Evolutionary conservation across 306 rosid species (phyloP).

Genomic region (peach (Prunus persica)): DNA sequence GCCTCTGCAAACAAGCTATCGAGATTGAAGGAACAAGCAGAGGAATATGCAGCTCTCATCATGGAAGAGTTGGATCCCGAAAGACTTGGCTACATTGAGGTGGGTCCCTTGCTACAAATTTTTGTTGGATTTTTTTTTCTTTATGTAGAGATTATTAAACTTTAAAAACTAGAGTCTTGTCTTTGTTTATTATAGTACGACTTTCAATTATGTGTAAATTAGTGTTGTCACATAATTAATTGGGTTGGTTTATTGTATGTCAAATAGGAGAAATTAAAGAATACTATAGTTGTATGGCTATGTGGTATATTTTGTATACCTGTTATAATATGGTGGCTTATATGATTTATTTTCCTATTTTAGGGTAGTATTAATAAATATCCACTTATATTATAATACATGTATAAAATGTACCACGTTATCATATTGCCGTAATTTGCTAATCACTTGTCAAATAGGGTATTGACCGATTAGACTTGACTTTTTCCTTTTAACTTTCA

Average conservation of each 20-base stretch:
- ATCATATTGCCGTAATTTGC: fast-evolving
- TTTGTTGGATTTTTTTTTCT: not conserved
- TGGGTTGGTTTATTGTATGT: not conserved
- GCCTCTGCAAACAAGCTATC: slow-evolving; percentile 94
- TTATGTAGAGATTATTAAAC: not conserved
- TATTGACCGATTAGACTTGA: slow-evolving; percentile 21
- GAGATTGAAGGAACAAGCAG: slow-evolving; percentile 98
- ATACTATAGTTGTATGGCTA: no score
- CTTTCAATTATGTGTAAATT: not conserved
- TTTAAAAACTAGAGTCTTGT: not conserved
- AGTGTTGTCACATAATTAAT: slow-evolving; percentile 1
- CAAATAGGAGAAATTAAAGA: no score
- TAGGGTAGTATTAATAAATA: no score
- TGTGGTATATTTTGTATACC: no score
- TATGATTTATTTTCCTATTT: fast-evolving
- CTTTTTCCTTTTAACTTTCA: not conserved
- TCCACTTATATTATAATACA: no score
- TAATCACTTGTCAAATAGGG: not conserved
- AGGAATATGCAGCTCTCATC: slow-evolving; percentile 95
- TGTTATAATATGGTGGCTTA: no score
- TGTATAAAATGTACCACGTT: no score
- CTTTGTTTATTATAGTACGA: not conserved
- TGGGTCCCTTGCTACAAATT: slow-evolving; percentile 21
- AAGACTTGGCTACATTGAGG: slow-evolving; percentile 95
- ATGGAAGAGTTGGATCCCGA: slow-evolving; percentile 99